These are phyloP conservation scores for Castanopsis chinensis DNA, from an alignment of 306 rosid species.

Conservation along the genomic window DNA sequence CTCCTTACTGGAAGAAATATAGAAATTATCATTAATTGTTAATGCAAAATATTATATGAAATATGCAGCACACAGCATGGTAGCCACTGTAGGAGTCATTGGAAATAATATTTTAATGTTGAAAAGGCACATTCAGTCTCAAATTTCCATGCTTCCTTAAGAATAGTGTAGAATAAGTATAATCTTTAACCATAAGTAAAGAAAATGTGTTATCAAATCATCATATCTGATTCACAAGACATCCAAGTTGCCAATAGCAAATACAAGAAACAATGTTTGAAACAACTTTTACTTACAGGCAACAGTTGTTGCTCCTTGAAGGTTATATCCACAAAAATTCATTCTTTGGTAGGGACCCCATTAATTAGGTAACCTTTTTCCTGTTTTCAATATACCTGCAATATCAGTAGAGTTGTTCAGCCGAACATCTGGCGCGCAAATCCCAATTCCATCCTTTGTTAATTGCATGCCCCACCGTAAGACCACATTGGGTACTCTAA, in stretches of 20 bases:
- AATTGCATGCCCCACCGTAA: no score
- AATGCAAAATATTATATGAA: no score
- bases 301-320: conserved; percentile 9
- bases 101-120: background rate
- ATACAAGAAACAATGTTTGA: background rate
- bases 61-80: background rate
- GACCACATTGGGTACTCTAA: no score
- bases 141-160: background rate
- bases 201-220: background rate
- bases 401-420: no score
- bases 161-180: background rate
- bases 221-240: background rate
- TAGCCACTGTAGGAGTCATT: background rate
- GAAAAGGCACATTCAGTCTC: background rate
- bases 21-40: no score
- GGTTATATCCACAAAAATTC: no score
- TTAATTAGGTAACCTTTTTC: no score
- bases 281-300: conserved; percentile 44
- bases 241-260: background rate
- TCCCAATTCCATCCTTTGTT: no score
- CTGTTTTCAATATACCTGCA: no score
- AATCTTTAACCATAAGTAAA: background rate
- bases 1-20: no score
- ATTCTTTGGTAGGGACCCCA: no score
- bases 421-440: no score